Base-by-base conservation (phyloP, 257 asterid genomes). In the Plantago major region DNA sequence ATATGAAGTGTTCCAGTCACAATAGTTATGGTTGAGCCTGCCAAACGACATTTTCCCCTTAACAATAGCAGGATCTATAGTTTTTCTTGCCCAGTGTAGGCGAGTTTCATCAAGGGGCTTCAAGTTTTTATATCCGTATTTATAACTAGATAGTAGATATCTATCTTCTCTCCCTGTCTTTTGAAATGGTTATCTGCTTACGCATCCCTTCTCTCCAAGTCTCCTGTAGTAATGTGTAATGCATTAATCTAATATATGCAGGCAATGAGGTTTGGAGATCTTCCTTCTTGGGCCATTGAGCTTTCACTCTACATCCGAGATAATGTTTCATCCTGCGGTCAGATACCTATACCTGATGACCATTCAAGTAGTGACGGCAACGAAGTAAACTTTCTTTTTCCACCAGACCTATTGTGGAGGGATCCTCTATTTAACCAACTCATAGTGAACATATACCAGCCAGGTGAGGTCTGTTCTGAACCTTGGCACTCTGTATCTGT, bases 211-310 rank as follows among this genome's bases (percentile, higher is more conserved):
- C 5, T 6, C 28, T 30, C 40, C 37, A 48, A 16, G 37, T 33
- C 17, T 33, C 18, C 48, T 18, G 46, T 19, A 11, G 10, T 49
- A 33, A 42, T 53, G 45, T 44, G 59, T 5, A 42, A 45, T 16
- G 16, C 44, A 51, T 48, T 9, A 33, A 6, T 52, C 43, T 57
- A 57, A 33, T 60, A 51, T 14, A 4, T 71, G 67, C 79, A 88
- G 97, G 97, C 95, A 26, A 89, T 89, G 99, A 89, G 86, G 74
- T 92, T 92, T 65, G 99, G 99, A 48, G 77, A 92, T 73, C 90
- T 92, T 9, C 97, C 97, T 40, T 67, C 65, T 12, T 89, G 99
- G 96, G 97, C 99, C 17, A 57, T 72, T 54, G 86, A 86, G 51
- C 84, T 89, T 60, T 82, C 94, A 19, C 48, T 62, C 61, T 44